phyloP scores from a whole-genome alignment of 1,284 basidiomycete genomes.

The Tranzscheliella williamsii region DNA sequence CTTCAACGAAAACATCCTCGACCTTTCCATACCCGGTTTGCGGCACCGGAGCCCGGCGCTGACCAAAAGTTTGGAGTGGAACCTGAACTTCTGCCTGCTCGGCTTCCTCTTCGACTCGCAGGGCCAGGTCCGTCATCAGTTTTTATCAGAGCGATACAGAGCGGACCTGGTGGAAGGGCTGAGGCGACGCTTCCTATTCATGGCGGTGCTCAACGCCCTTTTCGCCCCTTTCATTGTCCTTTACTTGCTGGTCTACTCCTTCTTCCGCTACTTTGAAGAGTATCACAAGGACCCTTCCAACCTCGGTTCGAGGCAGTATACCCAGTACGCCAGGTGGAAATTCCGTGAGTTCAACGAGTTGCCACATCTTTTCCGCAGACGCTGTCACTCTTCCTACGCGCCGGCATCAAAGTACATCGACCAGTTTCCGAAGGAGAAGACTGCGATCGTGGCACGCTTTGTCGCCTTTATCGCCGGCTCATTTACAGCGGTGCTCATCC shows the following conservation, averaged over 20 bases:
- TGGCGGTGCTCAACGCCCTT: constrained; percentile 90
- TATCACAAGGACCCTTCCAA: constrained; percentile 97
- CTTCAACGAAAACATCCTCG: constrained; percentile 93
- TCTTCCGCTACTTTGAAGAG: constrained; percentile 99
- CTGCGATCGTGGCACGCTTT: constrained; percentile 86
- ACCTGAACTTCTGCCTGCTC: constrained; percentile 89
- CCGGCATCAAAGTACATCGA: constrained; percentile 91
- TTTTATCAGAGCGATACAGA: constrained; percentile 81
- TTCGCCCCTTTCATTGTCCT: constrained; percentile 96
- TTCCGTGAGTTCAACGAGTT: constrained; percentile 99
- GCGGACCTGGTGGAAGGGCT: constrained; percentile 78
- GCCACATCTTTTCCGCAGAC: constrained; percentile 83
- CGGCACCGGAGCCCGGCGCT: constrained; percentile 67
- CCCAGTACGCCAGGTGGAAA: constrained; percentile 94
- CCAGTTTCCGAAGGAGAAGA: constrained; percentile 93
- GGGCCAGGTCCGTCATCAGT: constrained; percentile 85
- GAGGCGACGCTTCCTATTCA: constrained; percentile 84
- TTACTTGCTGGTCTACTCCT: constrained; percentile 96
- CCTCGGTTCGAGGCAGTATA: constrained; percentile 88
- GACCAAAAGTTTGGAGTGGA: constrained; percentile 92
- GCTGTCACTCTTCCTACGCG: constrained; percentile 84
- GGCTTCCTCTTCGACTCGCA: constrained; percentile 86
- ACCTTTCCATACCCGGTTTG: constrained; percentile 73
- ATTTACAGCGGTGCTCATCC: constrained; percentile 88
- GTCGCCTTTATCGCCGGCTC: constrained; percentile 94